These are phyloP conservation scores for Dissoconium aciculare DNA, from an alignment of 2,329 filamentous ascomycete genomes.

Conservation along the genomic window DNA sequence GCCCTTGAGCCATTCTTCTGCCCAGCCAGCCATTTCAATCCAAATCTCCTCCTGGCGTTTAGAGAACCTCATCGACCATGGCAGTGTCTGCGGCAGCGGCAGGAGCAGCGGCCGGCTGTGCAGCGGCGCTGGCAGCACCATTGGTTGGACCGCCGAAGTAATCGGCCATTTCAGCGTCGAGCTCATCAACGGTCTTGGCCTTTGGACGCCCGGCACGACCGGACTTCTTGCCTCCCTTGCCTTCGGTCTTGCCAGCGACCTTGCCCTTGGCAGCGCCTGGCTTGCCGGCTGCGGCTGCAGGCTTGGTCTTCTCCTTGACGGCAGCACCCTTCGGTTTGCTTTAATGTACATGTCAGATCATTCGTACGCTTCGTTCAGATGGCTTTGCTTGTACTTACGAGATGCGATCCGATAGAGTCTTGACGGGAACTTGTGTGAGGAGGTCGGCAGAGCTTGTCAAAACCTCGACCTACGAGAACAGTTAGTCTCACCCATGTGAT, in stretches of 20 bases:
- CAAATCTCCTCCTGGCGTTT: too few species aligned
- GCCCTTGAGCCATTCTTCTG: too few species aligned
- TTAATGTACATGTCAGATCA: conserved; percentile 11
- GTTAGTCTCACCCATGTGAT: conserved; percentile 1
- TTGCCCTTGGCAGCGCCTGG: conserved; percentile 31
- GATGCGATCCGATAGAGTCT: conserved; percentile 70
- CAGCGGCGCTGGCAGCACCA: conserved; percentile 31
- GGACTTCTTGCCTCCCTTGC: conserved; percentile 33
- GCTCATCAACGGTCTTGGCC: conserved; percentile 82
- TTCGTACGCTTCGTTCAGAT: background rate
- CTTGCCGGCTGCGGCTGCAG: conserved; percentile 51
- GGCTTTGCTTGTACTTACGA: conserved; percentile 39
- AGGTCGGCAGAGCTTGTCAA: conserved; percentile 53
- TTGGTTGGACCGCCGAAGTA: conserved; percentile 53
- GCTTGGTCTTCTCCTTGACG: conserved; percentile 37
- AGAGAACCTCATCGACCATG: conserved; percentile 42
- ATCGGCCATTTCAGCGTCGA: conserved; percentile 95
- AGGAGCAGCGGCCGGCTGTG: conserved; percentile 32
- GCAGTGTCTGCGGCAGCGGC: conserved; percentile 36
- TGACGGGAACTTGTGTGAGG: conserved; percentile 51
- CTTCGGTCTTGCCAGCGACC: conserved; percentile 37
- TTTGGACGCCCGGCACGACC: conserved; percentile 53
- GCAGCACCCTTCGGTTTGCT: conserved; percentile 23
- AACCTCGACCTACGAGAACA: conserved; percentile 65
- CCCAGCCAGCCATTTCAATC: too few species aligned